Evolutionary conservation across 2,329 filamentous ascomycete species (phyloP).

Genomic region (Colletotrichum theobromicola): DNA sequence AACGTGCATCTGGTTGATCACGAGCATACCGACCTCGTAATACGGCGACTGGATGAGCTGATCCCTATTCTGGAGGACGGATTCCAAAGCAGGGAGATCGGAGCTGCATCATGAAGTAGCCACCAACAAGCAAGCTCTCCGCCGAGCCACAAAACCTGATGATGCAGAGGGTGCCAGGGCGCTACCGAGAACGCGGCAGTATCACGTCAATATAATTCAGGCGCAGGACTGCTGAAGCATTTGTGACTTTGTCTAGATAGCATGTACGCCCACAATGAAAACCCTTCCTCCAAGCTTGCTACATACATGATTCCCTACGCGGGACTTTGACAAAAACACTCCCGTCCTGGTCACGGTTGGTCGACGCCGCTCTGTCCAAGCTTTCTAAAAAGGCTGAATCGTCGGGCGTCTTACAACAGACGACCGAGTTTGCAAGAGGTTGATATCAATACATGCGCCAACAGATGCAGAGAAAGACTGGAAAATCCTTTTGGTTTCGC

Average conservation of each 20-base stretch:
- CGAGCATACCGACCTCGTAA: conserved; percentile 77
- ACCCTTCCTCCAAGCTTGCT: conserved; percentile 13
- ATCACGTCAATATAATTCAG: neutral
- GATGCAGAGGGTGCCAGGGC: neutral
- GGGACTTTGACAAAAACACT: neutral
- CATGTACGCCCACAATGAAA: conserved; percentile 17
- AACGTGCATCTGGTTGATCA: conserved; percentile 74
- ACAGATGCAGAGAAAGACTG: conserved; percentile 13
- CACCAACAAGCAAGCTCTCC: neutral
- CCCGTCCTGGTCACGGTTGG: neutral
- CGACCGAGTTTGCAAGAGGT: neutral
- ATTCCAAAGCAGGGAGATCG: conserved; percentile 50
- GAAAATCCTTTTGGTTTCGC: neutral
- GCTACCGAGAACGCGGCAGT: neutral
- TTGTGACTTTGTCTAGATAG: conserved; percentile 17
- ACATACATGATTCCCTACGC: conserved; percentile 1
- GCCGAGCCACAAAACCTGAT: neutral
- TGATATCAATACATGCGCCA: conserved; percentile 6
- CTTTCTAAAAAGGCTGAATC: neutral
- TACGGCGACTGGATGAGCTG: conserved; percentile 76
- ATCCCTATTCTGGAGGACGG: conserved; percentile 77
- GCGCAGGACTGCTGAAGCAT: neutral
- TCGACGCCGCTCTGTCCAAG: conserved; percentile 12
- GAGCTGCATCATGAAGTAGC: neutral
- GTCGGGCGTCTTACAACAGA: neutral